These are phyloP conservation scores for Pseudomonodictys pantanalensis DNA, from an alignment of 495 filamentous ascomycete genomes.

Conservation along the genomic window DNA sequence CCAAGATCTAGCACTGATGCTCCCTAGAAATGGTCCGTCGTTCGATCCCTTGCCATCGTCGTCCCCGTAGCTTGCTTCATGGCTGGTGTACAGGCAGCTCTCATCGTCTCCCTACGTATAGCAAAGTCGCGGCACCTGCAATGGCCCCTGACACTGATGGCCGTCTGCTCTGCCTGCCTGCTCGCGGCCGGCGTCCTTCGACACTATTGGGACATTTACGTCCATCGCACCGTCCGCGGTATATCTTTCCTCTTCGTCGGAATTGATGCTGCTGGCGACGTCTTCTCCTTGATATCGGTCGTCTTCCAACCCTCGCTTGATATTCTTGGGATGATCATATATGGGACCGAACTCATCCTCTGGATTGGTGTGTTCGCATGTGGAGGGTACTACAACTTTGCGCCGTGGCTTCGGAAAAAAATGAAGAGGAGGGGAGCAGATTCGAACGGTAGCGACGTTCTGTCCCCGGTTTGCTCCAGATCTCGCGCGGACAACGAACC, in stretches of 20 bases:
- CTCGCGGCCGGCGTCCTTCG: slow-evolving; percentile 54
- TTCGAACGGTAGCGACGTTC: neutral
- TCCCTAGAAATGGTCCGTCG: slow-evolving; percentile 46
- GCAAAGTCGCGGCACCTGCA: slow-evolving; percentile 40
- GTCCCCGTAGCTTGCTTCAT: slow-evolving; percentile 44
- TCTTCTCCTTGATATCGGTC: slow-evolving; percentile 60
- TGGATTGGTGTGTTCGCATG: slow-evolving; percentile 63
- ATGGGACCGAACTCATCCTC: slow-evolving; percentile 57
- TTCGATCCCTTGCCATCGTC: slow-evolving; percentile 46
- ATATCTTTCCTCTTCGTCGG: slow-evolving; percentile 65
- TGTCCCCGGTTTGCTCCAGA: neutral
- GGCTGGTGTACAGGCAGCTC: slow-evolving; percentile 50
- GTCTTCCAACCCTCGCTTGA: slow-evolving; percentile 56
- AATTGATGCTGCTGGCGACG: slow-evolving; percentile 62
- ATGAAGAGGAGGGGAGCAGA: neutral
- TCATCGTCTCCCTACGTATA: slow-evolving; percentile 52
- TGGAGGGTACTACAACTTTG: slow-evolving; percentile 57
- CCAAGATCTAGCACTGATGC: slow-evolving; percentile 2
- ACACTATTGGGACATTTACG: slow-evolving; percentile 61
- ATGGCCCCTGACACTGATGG: slow-evolving; percentile 61
- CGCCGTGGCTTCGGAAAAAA: slow-evolving; percentile 49
- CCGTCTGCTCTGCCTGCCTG: slow-evolving; percentile 54
- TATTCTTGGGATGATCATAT: slow-evolving; percentile 59
- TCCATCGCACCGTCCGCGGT: slow-evolving; percentile 58
- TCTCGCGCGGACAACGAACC: neutral